A percentile compares a stretch with the other conserved stretches of the same genome.
phyloP scores from a whole-genome alignment of 2,329 filamentous ascomycete genomes.

The Penicillium sp. region DNA sequence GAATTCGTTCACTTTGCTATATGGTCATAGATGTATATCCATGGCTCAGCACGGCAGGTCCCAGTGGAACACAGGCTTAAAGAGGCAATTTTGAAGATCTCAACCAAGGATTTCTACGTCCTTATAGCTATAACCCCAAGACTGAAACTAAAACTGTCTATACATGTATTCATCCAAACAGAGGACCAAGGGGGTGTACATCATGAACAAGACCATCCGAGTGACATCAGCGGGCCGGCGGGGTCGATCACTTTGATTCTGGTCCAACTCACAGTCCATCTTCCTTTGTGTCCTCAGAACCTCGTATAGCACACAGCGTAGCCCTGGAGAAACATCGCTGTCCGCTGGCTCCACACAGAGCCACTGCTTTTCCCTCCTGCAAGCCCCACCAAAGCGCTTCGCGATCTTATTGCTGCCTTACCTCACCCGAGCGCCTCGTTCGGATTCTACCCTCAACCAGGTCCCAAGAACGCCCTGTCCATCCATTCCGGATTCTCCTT shows the following conservation, averaged over 20 bases:
- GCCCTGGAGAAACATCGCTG: background rate
- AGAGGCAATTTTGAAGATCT: background rate
- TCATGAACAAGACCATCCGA: background rate
- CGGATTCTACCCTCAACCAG: background rate
- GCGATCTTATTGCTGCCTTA: background rate
- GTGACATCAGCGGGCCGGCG: conserved; percentile 13
- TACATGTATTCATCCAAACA: too few species aligned
- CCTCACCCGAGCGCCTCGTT: background rate
- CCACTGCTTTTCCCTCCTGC: background rate
- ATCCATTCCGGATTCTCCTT: background rate
- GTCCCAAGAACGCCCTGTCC: background rate
- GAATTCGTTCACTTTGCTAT: too few species aligned
- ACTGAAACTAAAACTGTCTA: too few species aligned
- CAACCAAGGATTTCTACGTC: background rate
- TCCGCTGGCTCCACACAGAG: background rate
- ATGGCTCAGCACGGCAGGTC: background rate
- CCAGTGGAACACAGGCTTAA: background rate
- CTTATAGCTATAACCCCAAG: too few species aligned
- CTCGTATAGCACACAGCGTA: background rate
- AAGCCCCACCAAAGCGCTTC: background rate
- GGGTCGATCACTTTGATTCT: conserved; percentile 7
- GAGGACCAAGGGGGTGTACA: too few species aligned
- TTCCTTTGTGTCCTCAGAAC: background rate
- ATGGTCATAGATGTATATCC: background rate
- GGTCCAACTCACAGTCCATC: background rate